Conservation (phyloP, 768 basidiomycete genomes). For the Pleurotus sapidus region DNA sequence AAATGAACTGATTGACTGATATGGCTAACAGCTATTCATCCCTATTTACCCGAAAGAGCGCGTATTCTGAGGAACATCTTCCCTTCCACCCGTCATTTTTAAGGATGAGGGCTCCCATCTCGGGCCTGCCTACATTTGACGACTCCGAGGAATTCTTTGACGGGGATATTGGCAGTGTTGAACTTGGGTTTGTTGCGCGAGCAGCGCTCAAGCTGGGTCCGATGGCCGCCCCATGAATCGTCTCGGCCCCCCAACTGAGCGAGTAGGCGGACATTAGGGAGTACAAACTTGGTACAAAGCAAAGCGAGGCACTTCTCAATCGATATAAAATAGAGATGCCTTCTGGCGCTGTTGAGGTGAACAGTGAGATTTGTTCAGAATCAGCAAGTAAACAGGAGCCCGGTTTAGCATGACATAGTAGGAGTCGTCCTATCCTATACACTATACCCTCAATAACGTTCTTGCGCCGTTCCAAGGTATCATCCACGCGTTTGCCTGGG, state of each 20-base stretch:
- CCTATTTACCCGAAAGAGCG: not conserved
- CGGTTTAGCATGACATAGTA: too few species aligned
- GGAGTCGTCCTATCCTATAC: too few species aligned
- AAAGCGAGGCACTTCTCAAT: too few species aligned
- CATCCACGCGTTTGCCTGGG: too few species aligned
- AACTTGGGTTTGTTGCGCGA: not conserved
- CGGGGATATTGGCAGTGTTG: slow-evolving; percentile 29
- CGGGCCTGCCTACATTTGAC: slow-evolving; percentile 63
- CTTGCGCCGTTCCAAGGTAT: too few species aligned
- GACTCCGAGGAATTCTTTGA: slow-evolving; percentile 43
- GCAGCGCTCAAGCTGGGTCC: not conserved
- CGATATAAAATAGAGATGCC: too few species aligned
- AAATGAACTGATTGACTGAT: slow-evolving; percentile 37
- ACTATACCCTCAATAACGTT: too few species aligned
- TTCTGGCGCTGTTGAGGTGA: too few species aligned
- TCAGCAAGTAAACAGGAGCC: too few species aligned
- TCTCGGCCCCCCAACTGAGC: not conserved
- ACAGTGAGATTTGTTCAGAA: too few species aligned
- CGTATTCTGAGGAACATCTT: slow-evolving; percentile 76
- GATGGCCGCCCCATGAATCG: not conserved
- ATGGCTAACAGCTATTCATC: not conserved
- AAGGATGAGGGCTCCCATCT: slow-evolving; percentile 61
- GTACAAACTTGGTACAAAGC: too few species aligned
- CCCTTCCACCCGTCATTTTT: slow-evolving; percentile 60
- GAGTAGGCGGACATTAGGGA: not conserved